These are phyloP conservation scores for Cenchrus fungigraminus DNA, from an alignment of 176 grass and related monocot genomes.

Conservation along the genomic window DNA sequence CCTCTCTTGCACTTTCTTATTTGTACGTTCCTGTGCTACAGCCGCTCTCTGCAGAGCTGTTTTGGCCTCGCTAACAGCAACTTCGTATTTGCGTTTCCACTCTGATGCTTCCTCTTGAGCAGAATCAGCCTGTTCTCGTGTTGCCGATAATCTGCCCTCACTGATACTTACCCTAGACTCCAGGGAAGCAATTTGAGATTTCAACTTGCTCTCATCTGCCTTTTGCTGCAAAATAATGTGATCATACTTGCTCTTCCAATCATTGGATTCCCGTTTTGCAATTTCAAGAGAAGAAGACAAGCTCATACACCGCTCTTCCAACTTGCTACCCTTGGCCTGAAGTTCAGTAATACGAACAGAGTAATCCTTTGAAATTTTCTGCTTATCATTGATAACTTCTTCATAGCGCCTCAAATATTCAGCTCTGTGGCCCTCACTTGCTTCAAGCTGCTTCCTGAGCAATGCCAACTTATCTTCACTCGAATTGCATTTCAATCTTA, in stretches of 20 bases:
- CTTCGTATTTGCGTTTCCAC: conserved; percentile 95
- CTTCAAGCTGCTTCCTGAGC: conserved; percentile 84
- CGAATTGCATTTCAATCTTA: conserved; percentile 85
- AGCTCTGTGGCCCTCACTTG: conserved; percentile 78
- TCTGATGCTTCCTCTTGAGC: conserved; percentile 94
- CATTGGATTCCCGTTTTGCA: conserved; percentile 71
- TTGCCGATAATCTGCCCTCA: conserved; percentile 90
- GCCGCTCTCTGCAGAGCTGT: conserved; percentile 87
- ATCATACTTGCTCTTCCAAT: conserved; percentile 86
- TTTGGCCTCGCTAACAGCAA: conserved; percentile 80
- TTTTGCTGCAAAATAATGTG: conserved; percentile 63
- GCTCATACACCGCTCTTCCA: conserved; percentile 77
- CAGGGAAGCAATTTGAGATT: conserved; percentile 72
- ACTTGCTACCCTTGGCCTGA: conserved; percentile 86
- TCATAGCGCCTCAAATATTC: conserved; percentile 92
- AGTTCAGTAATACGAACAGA: conserved; percentile 65
- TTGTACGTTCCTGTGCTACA: conserved; percentile 89
- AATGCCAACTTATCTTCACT: conserved; percentile 82
- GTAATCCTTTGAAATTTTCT: conserved; percentile 93
- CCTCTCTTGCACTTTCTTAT: conserved; percentile 92
- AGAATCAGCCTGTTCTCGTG: conserved; percentile 90
- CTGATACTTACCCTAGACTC: conserved; percentile 81
- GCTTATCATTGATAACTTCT: conserved; percentile 89
- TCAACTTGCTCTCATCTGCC: conserved; percentile 81
- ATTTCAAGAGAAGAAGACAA: conserved; percentile 67